Percentiles rank a stretch among this genome's conserved stretches.
Evolutionary conservation across 768 basidiomycete species (phyloP).

Genomic region (Podaxis mareebaensis): DNA sequence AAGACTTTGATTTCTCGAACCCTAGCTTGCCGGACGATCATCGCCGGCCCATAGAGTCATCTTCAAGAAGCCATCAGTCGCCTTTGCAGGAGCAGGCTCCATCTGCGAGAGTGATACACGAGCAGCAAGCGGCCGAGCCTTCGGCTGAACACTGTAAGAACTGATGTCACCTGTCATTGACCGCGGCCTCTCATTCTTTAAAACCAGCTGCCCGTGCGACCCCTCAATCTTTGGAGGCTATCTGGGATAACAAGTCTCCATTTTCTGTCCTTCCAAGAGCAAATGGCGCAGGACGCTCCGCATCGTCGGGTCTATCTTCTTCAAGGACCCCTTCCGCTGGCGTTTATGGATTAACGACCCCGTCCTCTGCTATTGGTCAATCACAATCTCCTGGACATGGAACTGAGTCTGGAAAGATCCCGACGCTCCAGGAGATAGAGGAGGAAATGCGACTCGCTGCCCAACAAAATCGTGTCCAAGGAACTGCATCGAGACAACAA

Average conservation of each 20-base stretch:
- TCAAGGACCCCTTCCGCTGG: slow-evolving; percentile 24
- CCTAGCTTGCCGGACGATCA: slow-evolving; percentile 34
- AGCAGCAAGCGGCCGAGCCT: slow-evolving; percentile 8
- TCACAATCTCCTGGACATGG: slow-evolving; percentile 32
- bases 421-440: slow-evolving; percentile 81
- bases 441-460: slow-evolving; percentile 76
- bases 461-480: slow-evolving; percentile 33
- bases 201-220: slow-evolving; percentile 38
- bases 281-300: slow-evolving; percentile 48
- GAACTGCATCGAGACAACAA: slow-evolving; percentile 16
- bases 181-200: slow-evolving; percentile 13
- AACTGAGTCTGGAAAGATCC: slow-evolving; percentile 35
- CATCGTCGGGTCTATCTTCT: slow-evolving; percentile 15
- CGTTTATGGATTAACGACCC: slow-evolving; percentile 31
- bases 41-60: slow-evolving; percentile 19
- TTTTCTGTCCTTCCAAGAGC: slow-evolving; percentile 65
- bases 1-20: slow-evolving; percentile 87
- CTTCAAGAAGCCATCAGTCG: slow-evolving; percentile 22
- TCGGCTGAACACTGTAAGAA: slow-evolving; percentile 5
- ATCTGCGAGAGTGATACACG: slow-evolving; percentile 18
- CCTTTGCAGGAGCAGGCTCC: slow-evolving; percentile 26
- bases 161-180: not conserved
- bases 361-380: slow-evolving; percentile 28
- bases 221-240: slow-evolving; percentile 61
- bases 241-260: slow-evolving; percentile 82